A percentile compares a stretch with the other conserved stretches of the same genome.
Conservation (phyloP, 2,329 filamentous ascomycete species). For the Furcasterigmium furcatum region DNA sequence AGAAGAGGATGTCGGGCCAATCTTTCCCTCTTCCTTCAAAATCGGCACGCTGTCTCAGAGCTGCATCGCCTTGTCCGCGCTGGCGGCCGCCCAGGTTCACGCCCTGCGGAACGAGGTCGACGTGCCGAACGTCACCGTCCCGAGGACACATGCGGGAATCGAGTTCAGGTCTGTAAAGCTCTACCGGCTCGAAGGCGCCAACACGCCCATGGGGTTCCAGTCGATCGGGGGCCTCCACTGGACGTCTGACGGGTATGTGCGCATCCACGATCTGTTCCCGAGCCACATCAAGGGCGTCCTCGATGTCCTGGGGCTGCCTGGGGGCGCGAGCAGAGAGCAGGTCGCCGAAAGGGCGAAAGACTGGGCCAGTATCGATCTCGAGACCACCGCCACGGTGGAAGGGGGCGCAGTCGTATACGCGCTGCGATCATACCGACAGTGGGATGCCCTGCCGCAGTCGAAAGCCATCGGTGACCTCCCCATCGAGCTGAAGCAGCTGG, state of each 20-base stretch:
- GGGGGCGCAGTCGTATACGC: conserved; percentile 43
- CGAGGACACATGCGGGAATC: conserved; percentile 38
- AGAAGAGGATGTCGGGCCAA: neutral
- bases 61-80: conserved; percentile 45
- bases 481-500: conserved; percentile 35
- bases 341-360: conserved; percentile 25
- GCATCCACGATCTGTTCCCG: conserved; percentile 52
- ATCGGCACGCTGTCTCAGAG: conserved; percentile 49
- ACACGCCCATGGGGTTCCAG: conserved; percentile 29
- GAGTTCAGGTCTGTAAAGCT: conserved; percentile 53
- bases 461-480: conserved; percentile 39
- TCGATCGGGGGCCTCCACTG: conserved; percentile 48
- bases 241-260: conserved; percentile 47
- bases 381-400: conserved; percentile 34
- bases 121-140: conserved; percentile 36
- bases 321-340: conserved; percentile 27
- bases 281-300: conserved; percentile 44
- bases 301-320: conserved; percentile 35
- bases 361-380: conserved; percentile 46
- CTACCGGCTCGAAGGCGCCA: conserved; percentile 35
- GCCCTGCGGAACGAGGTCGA: conserved; percentile 22
- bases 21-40: conserved; percentile 47
- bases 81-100: conserved; percentile 44
- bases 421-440: conserved; percentile 44
- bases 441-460: conserved; percentile 47